Conservation (phyloP, 805 yeast species). For the Komagataella phaffii region DNA sequence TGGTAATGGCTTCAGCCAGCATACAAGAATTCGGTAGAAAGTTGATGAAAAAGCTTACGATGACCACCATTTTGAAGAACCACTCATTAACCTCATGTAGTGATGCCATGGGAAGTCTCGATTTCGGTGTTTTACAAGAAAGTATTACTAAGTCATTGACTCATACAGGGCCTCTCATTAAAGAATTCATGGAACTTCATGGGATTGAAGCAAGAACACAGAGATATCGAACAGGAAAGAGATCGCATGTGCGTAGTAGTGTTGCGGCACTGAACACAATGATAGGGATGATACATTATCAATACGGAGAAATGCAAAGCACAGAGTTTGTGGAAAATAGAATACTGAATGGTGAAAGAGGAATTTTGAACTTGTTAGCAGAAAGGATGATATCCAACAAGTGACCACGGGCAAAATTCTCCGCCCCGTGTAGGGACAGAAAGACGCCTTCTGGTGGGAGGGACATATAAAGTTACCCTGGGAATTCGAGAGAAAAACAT, state of each 20-base stretch:
- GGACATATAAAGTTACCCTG: too few relatives aligned
- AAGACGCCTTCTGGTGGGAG: too few relatives aligned
- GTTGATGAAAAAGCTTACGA: neutral
- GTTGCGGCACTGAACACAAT: slow-evolving; percentile 7
- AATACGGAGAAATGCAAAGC: slow-evolving; percentile 9
- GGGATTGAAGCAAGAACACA: neutral
- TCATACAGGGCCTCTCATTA: neutral
- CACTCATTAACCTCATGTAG: neutral
- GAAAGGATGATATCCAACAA: neutral
- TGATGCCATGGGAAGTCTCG: neutral
- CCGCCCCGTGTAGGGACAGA: neutral
- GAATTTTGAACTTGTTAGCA: neutral
- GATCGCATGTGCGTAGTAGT: neutral
- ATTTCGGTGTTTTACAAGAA: slow-evolving; percentile 1
- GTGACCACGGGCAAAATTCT: neutral
- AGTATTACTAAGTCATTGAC: neutral
- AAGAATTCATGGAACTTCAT: neutral
- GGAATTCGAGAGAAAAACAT: neutral
- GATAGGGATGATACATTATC: slow-evolving; percentile 13
- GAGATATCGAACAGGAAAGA: neutral
- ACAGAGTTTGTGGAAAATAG: slow-evolving; percentile 14
- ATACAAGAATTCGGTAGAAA: neutral
- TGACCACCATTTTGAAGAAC: neutral
- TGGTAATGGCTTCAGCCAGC: neutral
- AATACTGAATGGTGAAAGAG: slow-evolving; percentile 7